Conservation (phyloP, 768 basidiomycete species). For the Pleurotus ostreatus region DNA sequence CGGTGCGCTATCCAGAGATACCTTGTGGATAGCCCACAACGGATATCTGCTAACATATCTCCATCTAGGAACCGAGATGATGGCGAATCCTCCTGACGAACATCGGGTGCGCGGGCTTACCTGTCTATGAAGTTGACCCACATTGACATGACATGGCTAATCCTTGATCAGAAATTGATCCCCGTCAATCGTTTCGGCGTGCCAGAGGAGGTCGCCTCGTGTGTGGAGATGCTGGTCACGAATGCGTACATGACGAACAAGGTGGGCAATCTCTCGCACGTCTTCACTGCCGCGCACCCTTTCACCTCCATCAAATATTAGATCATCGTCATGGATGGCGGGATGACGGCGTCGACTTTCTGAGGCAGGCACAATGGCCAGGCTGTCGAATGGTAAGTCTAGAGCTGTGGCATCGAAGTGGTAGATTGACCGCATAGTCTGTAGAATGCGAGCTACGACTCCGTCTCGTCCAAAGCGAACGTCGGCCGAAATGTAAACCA, state of each 20-base stretch:
- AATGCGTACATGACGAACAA: slow-evolving; percentile 59
- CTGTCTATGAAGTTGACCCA: not conserved
- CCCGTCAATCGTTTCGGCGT: slow-evolving; percentile 48
- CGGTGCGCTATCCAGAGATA: slow-evolving; percentile 20
- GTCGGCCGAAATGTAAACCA: too few relatives aligned
- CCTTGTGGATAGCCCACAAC: too few relatives aligned
- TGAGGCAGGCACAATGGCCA: slow-evolving; percentile 24
- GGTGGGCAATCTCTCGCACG: slow-evolving; percentile 22
- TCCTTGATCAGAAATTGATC: slow-evolving; percentile 31
- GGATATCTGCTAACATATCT: not conserved
- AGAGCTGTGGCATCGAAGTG: too few relatives aligned
- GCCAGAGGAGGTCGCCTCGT: slow-evolving; percentile 45
- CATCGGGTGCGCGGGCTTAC: not conserved
- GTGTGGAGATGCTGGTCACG: slow-evolving; percentile 45
- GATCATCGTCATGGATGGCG: slow-evolving; percentile 47
- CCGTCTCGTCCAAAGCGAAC: too few relatives aligned
- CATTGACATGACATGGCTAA: not conserved
- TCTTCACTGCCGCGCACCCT: too few relatives aligned
- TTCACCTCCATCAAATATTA: slow-evolving; percentile 11
- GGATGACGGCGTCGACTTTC: slow-evolving; percentile 37
- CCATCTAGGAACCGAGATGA: slow-evolving; percentile 43
- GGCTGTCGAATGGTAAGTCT: too few relatives aligned
- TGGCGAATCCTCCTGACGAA: slow-evolving; percentile 29
- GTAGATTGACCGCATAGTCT: too few relatives aligned
- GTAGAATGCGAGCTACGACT: too few relatives aligned